These are phyloP conservation scores for Naganishia antarctica DNA, from an alignment of 768 basidiomycete species.

Conservation along the genomic window DNA sequence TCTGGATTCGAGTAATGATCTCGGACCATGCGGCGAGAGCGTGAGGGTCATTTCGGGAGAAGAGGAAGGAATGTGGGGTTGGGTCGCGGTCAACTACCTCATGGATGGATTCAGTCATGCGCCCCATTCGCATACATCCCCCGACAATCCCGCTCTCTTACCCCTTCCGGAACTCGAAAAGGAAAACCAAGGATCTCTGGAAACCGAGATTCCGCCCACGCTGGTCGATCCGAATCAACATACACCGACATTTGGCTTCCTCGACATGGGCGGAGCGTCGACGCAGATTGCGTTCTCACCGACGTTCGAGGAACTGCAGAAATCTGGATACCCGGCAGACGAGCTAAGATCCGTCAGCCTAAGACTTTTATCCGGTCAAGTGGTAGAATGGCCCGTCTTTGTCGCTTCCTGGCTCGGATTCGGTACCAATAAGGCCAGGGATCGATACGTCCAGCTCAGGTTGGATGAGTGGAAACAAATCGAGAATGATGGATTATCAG, in stretches of 20 bases:
- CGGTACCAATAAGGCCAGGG: constrained; percentile 93
- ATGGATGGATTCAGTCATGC: constrained; percentile 80
- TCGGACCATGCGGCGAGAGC: constrained; percentile 84
- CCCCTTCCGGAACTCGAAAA: constrained; percentile 34
- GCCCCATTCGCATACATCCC: constrained; percentile 31
- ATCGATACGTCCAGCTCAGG: constrained; percentile 74
- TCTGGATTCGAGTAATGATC: constrained; percentile 61
- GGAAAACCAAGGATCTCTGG: constrained; percentile 19
- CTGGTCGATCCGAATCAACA: constrained; percentile 51
- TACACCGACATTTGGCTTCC: constrained; percentile 86
- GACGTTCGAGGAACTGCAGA: constrained; percentile 54
- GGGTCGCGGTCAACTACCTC: constrained; percentile 98
- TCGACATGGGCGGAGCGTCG: constrained; percentile 99
- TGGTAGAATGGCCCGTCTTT: constrained; percentile 86
- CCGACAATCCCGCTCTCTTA: constrained; percentile 38
- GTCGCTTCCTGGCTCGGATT: constrained; percentile 99
- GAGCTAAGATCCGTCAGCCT: constrained; percentile 75
- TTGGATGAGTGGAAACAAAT: constrained; percentile 58
- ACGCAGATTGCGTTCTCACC: constrained; percentile 99
- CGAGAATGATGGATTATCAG: neutral
- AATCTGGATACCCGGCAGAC: constrained; percentile 53
- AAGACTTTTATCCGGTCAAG: constrained; percentile 73
- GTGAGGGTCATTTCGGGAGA: constrained; percentile 94
- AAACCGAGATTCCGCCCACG: constrained; percentile 36
- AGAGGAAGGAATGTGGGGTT: constrained; percentile 96